Evolutionary conservation across 306 rosid genomes (phyloP).

Genomic region (Rosa persica): DNA sequence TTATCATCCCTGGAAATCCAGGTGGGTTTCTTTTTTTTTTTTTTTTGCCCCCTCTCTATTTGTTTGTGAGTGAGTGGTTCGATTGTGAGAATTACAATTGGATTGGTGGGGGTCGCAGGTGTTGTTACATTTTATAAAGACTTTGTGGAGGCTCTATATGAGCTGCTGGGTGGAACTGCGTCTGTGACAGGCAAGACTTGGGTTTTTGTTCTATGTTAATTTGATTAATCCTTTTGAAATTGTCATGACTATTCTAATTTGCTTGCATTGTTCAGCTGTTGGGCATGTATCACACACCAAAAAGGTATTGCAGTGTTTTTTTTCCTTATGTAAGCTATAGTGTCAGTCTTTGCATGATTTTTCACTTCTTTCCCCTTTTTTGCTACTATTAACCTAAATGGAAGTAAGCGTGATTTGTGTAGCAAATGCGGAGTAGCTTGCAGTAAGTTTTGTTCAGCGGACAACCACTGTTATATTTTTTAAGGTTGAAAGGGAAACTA

Average conservation of each 20-base stretch:
- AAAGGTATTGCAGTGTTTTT: slow-evolving; percentile 56
- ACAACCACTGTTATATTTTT: slow-evolving; percentile 1
- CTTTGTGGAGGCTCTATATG: slow-evolving; percentile 73
- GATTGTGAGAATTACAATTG: slow-evolving; percentile 6
- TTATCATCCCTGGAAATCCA: slow-evolving; percentile 88
- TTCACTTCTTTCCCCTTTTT: background rate
- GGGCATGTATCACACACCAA: slow-evolving; percentile 69
- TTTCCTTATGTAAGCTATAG: slow-evolving; percentile 14
- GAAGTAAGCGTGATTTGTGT: background rate
- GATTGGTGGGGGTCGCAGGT: slow-evolving; percentile 41
- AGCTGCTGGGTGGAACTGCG: slow-evolving; percentile 67
- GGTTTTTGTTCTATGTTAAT: slow-evolving; percentile 3
- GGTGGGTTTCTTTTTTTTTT: slow-evolving; percentile 44
- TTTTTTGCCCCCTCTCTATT: background rate
- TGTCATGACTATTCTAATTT: slow-evolving; percentile 28
- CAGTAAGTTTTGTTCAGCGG: background rate
- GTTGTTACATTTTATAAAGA: slow-evolving; percentile 65
- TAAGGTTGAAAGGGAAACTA: background rate
- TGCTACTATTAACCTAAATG: background rate
- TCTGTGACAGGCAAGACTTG: slow-evolving; percentile 74
- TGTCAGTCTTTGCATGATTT: background rate
- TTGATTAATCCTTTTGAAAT: slow-evolving; percentile 5
- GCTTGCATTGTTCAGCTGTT: slow-evolving; percentile 53
- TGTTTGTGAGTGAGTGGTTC: slow-evolving; percentile 11
- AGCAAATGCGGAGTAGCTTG: background rate